Base-by-base conservation (phyloP, 2,329 filamentous ascomycete genomes). In the Lizonia empirigonia region DNA sequence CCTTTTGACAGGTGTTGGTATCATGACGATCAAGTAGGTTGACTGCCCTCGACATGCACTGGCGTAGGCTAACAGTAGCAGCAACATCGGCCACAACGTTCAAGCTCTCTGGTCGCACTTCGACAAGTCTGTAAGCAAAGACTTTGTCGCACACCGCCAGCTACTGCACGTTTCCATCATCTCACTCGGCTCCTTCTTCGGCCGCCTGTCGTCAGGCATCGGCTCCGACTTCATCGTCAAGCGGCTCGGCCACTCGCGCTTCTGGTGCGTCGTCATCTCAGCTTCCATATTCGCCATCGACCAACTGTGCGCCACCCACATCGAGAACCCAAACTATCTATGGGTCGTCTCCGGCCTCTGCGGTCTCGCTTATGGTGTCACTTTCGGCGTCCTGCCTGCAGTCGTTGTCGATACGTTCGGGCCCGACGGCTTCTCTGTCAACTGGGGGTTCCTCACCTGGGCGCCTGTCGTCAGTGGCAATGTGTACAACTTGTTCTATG, bases 1-100 rank as follows among this genome's bases (percentile, higher is more conserved):
- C 30, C 83, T 97, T n/a, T 79, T 97, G 56, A 91, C 91, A 5
- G 94, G 94, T 44, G 89, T 97, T 63, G 94, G 94, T 9, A 78
- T 99, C 59, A 99, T 99, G 94, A 97, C 93, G 0, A 99, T 99
- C 76, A 99, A 99, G 91, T 96, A 80, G 74, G 88, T 78, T 19
- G 7, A 4, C 5, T 7, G 8, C 24, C 13, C n/a, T 13, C 19
- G 20, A 19, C 16, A 20, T 32, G 16, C 91, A 5, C 24, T 6
- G 24, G 24, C 10, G 24, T 26, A 7, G 24, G 22, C 41, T 46
- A 12, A 51, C 24, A 18, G 27, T 0, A 22, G 18, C 62, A 96
- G 91, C 77, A 99, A 99, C 65, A 96, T 97, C 67, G 94, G 94
- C 34, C 95, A 96, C 69, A 85, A 92, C 63, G 87, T 86, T 67